Evolutionary conservation across 805 yeast genomes (phyloP), one percentile per base, ranked within the genome.

Genomic region (Candida piceae): DNA sequence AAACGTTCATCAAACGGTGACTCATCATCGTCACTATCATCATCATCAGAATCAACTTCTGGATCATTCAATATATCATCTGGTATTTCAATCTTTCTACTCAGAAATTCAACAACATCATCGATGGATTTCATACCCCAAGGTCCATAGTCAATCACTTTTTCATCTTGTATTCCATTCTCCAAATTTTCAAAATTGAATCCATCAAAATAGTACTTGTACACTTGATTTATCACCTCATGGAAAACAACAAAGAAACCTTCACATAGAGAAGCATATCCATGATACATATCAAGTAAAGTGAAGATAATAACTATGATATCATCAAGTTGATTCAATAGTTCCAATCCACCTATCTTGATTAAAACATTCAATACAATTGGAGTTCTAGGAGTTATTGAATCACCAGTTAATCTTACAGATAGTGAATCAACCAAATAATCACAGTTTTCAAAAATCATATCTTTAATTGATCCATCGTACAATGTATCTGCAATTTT

Each of bases 361-460:
- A 86, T 68, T 31, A 90, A 61, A 4, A 86, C 80, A 31, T 82
- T 69, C 27, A 90, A 62, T 3, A 89, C 78, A 0, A 79, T 77
- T 1, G 84, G 71, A 4, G 87, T 72, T 8, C 87, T 69, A 2
- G 96, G 90, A 2, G 87, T 74, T 5, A 90, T 71, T 38, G 80
- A 68, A 5, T 88, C 78, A 3, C 83, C 74, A 19, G 86, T 76
- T 36, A 93, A 63, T 43, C 72, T 74, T 20, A 78, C 58, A 3
- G 95, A 81, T n/a, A 88, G 64, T 0, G 87, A 63, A 53, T 93
- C 97, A 12, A 88, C 64, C 15, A 90, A 58, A 52, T 89, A 89
- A 49, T 90, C 96, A 39, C 78, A 70, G 54, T 88, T 90, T 18
- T 76, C 77, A 25, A 69, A 50, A 2, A 93, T 66, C 40, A 90